These are phyloP conservation scores for Diaporthe sp. DNA, from an alignment of 2,329 filamentous ascomycete species.

Conservation along the genomic window DNA sequence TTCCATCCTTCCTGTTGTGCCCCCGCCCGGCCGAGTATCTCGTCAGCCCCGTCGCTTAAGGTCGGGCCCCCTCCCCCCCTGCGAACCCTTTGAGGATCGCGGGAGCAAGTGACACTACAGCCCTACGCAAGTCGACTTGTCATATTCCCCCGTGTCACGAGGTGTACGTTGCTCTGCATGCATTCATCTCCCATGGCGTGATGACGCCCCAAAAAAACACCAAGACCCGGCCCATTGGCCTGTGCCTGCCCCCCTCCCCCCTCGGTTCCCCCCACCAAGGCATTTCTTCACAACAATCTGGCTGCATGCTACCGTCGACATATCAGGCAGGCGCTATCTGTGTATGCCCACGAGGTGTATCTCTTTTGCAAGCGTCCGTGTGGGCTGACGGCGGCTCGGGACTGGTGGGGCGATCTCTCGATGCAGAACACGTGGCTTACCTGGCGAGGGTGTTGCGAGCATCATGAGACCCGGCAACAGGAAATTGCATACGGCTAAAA, in stretches of 20 bases:
- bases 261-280: neutral
- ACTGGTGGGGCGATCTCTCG: slow-evolving; percentile 19
- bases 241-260: neutral
- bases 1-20: slow-evolving; percentile 16
- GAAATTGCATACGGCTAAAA: neutral
- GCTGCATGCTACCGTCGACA: neutral
- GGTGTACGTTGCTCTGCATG: slow-evolving; percentile 3
- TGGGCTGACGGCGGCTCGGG: slow-evolving; percentile 11
- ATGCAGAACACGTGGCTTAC: slow-evolving; percentile 21
- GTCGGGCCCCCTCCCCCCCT: neutral
- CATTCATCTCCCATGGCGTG: slow-evolving; percentile 14
- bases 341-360: neutral
- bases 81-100: slow-evolving; percentile 2
- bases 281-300: neutral
- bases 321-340: neutral
- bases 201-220: neutral
- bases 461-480: slow-evolving; percentile 11
- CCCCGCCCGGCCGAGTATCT: slow-evolving; percentile 7
- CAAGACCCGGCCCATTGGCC: neutral
- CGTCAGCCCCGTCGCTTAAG: slow-evolving; percentile 27
- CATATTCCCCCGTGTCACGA: slow-evolving; percentile 10
- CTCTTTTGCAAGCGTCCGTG: neutral
- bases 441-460: slow-evolving; percentile 21
- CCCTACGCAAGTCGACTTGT: slow-evolving; percentile 27
- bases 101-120: slow-evolving; percentile 20